Evolutionary conservation across 371 early-diverging fungal genomes (phyloP).

Genomic region (Mortierella sp.): DNA sequence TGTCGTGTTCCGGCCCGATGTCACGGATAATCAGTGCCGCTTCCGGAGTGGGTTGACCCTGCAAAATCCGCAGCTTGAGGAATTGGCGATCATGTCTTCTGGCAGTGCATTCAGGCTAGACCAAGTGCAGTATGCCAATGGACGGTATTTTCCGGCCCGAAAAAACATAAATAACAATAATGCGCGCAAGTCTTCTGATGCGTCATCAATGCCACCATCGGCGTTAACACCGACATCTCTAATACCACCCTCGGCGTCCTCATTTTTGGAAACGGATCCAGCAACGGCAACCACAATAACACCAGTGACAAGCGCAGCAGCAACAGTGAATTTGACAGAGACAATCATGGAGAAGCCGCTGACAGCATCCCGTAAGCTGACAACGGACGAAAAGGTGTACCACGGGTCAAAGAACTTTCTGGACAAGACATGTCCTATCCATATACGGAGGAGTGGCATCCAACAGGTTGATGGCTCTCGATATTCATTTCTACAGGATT

Average conservation of each 20-base stretch:
- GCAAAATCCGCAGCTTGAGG: conserved; percentile 47
- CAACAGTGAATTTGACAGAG: too few species aligned
- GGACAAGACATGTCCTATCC: conserved; percentile 40
- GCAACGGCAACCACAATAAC: neutral
- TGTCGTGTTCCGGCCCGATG: conserved; percentile 28
- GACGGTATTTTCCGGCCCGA: conserved; percentile 12
- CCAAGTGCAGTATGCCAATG: conserved; percentile 9
- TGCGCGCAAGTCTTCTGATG: too few species aligned
- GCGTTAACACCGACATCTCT: neutral
- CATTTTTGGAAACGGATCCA: neutral
- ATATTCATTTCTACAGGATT: conserved; percentile 30
- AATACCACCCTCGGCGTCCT: neutral
- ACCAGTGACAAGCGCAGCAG: neutral
- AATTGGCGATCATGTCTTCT: conserved; percentile 14
- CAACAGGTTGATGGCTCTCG: conserved; percentile 23
- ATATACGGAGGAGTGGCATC: conserved; percentile 21
- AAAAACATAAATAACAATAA: neutral
- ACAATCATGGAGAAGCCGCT: neutral
- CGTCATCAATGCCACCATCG: neutral
- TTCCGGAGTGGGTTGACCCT: conserved; percentile 33
- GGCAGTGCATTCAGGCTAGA: neutral
- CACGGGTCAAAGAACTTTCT: conserved; percentile 39
- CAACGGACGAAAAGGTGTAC: conserved; percentile 18
- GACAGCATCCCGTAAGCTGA: neutral
- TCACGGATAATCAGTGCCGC: conserved; percentile 28